Evolutionary conservation across 768 basidiomycete genomes (phyloP), one percentile per base, ranked within the genome.

Genomic region (Tulasnella sp.): DNA sequence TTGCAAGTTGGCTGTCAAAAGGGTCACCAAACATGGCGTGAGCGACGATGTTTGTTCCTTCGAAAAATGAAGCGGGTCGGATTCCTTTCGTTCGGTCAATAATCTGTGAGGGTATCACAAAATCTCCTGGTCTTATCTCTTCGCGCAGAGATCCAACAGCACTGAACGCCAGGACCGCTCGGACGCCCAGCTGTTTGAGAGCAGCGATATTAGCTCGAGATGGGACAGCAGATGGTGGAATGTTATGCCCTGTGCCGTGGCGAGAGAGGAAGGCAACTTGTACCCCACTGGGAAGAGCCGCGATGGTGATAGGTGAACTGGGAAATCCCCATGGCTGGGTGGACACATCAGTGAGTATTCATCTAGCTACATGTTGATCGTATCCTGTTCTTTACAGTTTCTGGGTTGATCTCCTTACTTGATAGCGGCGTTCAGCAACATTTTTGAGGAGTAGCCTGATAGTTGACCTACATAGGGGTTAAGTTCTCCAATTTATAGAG

Each of bases 41-140:
- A 3, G 84, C 91, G 51, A 98, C 92, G 60, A 95, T 65, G 48
- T 70, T 73, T 15, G 78, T 78, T 28, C 74, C 83, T 35, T 88
- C 77, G 63, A 99, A 99, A 72, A 86, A 96, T 19, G 79, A 83
- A 3, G 81, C 73, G 0, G 83, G 81, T n/a, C 93, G 78, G 34
- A 93, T 70, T 9, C 91, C 89, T 67, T 96, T 96, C 22, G 92
- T 96, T 47, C 93, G 77, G 65, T 98, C 93, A 65, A 98, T 96
- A 69, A 96, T 83, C 66, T 96, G 92, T 29, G 74, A 72, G 1
- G 92, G 91, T 37, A 98, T 76, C 46, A 77, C 72, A 65, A 96
- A 90, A 54, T 89, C 79, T 22, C 93, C 91, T 0, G 91, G 91
- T 28, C 77, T 64, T 65, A 96, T 87, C 60, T 95, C 90, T 64